These are phyloP conservation scores for Ustilago cynodontis DNA, from an alignment of 1,284 basidiomycete genomes.

Conservation along the genomic window DNA sequence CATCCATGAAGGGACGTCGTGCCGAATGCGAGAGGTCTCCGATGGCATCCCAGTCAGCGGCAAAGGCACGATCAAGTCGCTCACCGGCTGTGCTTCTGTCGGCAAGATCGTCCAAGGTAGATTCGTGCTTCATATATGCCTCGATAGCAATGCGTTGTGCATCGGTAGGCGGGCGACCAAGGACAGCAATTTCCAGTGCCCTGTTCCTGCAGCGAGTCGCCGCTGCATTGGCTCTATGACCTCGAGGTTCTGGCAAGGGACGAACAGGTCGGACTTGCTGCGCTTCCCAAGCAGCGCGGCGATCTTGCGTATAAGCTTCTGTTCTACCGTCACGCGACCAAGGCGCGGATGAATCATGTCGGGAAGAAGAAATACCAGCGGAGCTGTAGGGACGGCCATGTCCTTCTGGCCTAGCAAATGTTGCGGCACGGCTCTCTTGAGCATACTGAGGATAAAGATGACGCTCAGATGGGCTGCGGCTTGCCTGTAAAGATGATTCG, in stretches of 20 bases:
- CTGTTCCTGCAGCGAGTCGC: constrained; percentile 29
- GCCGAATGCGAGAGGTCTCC: constrained; percentile 30
- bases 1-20: constrained; percentile 45
- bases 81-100: constrained; percentile 24
- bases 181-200: constrained; percentile 30
- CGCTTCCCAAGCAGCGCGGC: constrained; percentile 12
- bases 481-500: constrained; percentile 1
- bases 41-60: constrained; percentile 42
- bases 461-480: constrained; percentile 30
- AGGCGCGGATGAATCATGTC: constrained; percentile 4
- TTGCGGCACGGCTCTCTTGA: constrained; percentile 4
- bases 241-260: constrained; percentile 26
- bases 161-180: constrained; percentile 35
- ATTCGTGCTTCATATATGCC: constrained; percentile 14
- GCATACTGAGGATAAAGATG: constrained; percentile 16
- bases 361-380: constrained; percentile 5
- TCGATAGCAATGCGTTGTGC: constrained; percentile 29
- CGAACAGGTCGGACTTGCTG: constrained; percentile 13
- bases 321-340: constrained; percentile 21
- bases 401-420: constrained; percentile 4
- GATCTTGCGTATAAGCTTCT: constrained; percentile 22
- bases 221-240: constrained; percentile 5
- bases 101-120: constrained; percentile 30
- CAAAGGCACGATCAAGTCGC: constrained; percentile 37
- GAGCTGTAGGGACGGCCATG: constrained; percentile 26